phyloP scores from a whole-genome alignment of 257 asterid species.

The Leptodermis oblonga region DNA sequence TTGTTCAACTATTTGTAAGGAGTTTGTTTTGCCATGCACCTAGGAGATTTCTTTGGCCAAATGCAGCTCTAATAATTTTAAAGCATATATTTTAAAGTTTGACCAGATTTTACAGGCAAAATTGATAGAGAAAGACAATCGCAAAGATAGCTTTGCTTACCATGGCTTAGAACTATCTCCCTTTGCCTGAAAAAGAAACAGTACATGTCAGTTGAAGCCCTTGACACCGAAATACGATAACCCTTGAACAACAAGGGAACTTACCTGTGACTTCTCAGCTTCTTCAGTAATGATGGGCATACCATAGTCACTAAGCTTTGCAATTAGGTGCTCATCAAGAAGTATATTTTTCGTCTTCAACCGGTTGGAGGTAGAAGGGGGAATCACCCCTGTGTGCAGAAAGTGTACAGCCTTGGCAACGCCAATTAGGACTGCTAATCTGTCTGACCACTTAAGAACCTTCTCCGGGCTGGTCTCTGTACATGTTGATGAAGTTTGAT shows the following conservation, averaged over 20 bases:
- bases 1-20: neutral
- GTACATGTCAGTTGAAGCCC: conserved; percentile 25
- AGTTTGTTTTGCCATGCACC: neutral
- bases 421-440: conserved; percentile 78
- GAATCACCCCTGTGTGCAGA: conserved; percentile 85
- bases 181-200: conserved; percentile 48
- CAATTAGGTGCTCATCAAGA: conserved; percentile 74
- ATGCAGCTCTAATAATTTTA: neutral
- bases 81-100: neutral
- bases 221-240: neutral
- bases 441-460: conserved; percentile 77
- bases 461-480: conserved; percentile 64
- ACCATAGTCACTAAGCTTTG: conserved; percentile 92
- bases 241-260: neutral
- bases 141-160: conserved; percentile 28
- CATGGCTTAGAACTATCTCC: conserved; percentile 53
- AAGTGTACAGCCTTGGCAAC: conserved; percentile 90
- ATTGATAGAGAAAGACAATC: neutral
- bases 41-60: neutral
- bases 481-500: conserved; percentile 19
- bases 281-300: conserved; percentile 81
- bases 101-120: neutral
- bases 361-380: conserved; percentile 63
- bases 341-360: conserved; percentile 74
- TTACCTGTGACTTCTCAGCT: conserved; percentile 53